Base-by-base conservation (phyloP, 2,329 filamentous ascomycete genomes). In the Laburnicola sp. region DNA sequence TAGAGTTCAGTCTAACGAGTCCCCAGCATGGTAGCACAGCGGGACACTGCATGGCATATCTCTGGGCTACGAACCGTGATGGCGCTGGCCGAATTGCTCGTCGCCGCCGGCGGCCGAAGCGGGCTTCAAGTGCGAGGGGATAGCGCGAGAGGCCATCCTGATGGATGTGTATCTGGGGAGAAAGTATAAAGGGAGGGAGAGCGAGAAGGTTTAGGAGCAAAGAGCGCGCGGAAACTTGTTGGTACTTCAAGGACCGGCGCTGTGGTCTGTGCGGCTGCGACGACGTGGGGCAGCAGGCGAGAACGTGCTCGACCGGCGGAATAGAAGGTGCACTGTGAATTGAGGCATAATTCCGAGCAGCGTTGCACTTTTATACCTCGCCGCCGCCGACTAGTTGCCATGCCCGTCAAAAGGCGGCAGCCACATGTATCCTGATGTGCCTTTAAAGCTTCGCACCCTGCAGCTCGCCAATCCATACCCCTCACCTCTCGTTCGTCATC, bases 101-200 rank as follows among this genome's bases (percentile, higher is more conserved):
- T 72, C 77, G 59, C 71, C 72, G 53, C 68, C 70, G 32, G 58
- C 65, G 32, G 70, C 70, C 32, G 66, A 62, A 53, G 76, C 75
- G 56, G 86, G 82, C 82, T 91, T 93, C 68, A 97, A 82, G 81
- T 95, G 93, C 37, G 88, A 81, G 59, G 92, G 91, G 65, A 97
- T 79, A 59, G 89, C 88, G 64, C 80, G 79, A 69, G 84, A 81
- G 59, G 88, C 86, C 88, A 93, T 93, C 66, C 64, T 78, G 60
- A 28, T 30, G 35, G 38, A n/a, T 45, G 50, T 45, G 44, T 31
- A 27, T 36, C 30, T 46, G 36, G 42, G 36, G 23, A 53, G 31
- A 22, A 37, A 37, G 22, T 16, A 16, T 16, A 44, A 57, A 42
- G 45, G 46, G 36, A 42, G 38, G 42, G 45, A 36, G 42, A 37